These are phyloP conservation scores for Medicago ruthenica DNA, from an alignment of 306 rosid genomes.

Conservation along the genomic window DNA sequence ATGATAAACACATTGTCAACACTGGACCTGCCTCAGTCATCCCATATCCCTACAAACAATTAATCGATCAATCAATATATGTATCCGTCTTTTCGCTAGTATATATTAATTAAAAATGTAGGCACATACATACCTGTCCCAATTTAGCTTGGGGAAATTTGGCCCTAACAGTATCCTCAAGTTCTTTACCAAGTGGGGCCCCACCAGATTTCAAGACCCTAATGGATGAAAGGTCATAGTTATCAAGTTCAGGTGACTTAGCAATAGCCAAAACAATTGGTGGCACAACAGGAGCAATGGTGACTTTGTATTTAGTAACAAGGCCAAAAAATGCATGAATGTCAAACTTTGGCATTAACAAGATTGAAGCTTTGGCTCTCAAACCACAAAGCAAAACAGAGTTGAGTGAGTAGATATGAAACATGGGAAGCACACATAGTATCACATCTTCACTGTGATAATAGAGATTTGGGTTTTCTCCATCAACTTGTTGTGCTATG, in stretches of 20 bases:
- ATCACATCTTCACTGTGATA: slow-evolving; percentile 59
- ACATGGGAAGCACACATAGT: slow-evolving; percentile 69
- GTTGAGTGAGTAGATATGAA: slow-evolving; percentile 71
- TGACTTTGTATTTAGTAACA: slow-evolving; percentile 55
- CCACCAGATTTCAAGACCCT: slow-evolving; percentile 69
- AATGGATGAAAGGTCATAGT: slow-evolving; percentile 69
- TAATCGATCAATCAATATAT: too few species aligned
- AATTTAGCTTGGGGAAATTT: slow-evolving; percentile 68
- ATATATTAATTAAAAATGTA: too few species aligned
- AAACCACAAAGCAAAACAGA: slow-evolving; percentile 66
- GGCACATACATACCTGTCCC: slow-evolving; percentile 56
- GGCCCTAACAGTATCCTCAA: slow-evolving; percentile 65
- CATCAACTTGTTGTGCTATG: slow-evolving; percentile 80
- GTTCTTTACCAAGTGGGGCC: slow-evolving; percentile 80
- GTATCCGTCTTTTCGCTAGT: too few species aligned
- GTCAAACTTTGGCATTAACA: slow-evolving; percentile 70
- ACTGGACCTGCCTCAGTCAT: slow-evolving; percentile 84
- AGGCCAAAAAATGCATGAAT: slow-evolving; percentile 47
- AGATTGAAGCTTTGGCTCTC: slow-evolving; percentile 68
- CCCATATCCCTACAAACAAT: slow-evolving; percentile 71
- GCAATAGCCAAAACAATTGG: slow-evolving; percentile 70
- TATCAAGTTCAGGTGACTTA: slow-evolving; percentile 47
- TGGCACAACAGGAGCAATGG: slow-evolving; percentile 70
- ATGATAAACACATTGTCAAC: slow-evolving; percentile 66
- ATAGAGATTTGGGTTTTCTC: slow-evolving; percentile 68